A percentile compares a stretch with the other conserved stretches of the same genome.
Conservation (phyloP, 345 rosid species). For the Citrus australasica region DNA sequence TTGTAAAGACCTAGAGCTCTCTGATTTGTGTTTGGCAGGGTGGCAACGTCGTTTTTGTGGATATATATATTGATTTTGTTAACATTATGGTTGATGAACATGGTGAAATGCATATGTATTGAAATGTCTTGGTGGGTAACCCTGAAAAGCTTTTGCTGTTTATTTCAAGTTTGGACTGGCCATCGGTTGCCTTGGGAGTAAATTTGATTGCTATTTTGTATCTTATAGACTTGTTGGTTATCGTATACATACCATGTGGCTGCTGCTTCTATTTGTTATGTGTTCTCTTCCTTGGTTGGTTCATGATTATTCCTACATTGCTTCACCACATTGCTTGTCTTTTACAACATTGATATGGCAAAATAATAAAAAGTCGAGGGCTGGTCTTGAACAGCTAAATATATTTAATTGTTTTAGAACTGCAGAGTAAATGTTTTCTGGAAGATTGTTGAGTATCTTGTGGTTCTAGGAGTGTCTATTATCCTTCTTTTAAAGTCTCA, state of each 20-base stretch:
- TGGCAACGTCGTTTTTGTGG: background rate
- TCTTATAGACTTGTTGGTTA: background rate
- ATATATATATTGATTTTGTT: background rate
- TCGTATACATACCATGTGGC: background rate
- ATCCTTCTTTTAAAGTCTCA: background rate
- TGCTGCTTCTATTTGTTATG: background rate
- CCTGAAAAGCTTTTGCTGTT: background rate
- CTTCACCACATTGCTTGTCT: background rate
- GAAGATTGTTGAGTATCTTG: background rate
- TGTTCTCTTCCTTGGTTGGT: background rate
- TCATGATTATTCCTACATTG: background rate
- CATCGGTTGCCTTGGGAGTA: background rate
- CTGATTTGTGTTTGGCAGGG: background rate
- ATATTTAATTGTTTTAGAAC: background rate
- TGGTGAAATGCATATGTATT: background rate
- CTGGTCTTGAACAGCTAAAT: background rate
- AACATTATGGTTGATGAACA: background rate
- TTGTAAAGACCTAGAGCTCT: background rate
- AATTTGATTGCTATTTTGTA: background rate
- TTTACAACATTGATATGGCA: background rate
- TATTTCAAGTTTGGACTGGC: background rate
- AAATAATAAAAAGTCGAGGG: background rate
- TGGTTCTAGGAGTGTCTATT: background rate
- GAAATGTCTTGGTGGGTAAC: background rate
- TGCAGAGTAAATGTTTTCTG: background rate